Conservation (phyloP, 2,329 filamentous ascomycete species). For the Cadophora luteo-olivacea region DNA sequence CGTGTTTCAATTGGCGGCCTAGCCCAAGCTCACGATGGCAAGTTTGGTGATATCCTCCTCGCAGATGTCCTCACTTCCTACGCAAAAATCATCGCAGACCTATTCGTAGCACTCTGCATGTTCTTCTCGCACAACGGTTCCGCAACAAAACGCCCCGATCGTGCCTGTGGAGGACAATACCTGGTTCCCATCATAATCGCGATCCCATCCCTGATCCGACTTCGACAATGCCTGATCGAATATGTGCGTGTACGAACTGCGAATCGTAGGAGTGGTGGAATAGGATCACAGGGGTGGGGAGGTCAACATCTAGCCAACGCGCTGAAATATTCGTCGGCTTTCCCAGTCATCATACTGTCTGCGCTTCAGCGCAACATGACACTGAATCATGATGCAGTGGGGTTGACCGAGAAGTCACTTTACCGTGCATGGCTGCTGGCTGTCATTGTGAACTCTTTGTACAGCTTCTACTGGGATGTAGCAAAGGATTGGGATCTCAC, state of each 20-base stretch:
- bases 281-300: conserved; percentile 69
- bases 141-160: conserved; percentile 81
- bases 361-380: conserved; percentile 72
- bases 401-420: conserved; percentile 50
- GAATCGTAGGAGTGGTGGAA: conserved; percentile 53
- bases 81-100: conserved; percentile 86
- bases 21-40: conserved; percentile 84
- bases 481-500: conserved; percentile 96
- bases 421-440: conserved; percentile 72
- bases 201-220: conserved; percentile 81
- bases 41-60: conserved; percentile 92
- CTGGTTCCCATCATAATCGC: conserved; percentile 86
- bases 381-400: conserved; percentile 46
- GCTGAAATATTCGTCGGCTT: conserved; percentile 90
- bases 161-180: conserved; percentile 78
- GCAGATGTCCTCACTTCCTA: conserved; percentile 96
- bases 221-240: conserved; percentile 92
- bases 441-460: conserved; percentile 83
- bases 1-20: conserved; percentile 86
- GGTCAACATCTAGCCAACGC: conserved; percentile 93
- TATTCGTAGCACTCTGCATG: conserved; percentile 92
- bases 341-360: conserved; percentile 86
- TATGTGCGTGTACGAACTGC: conserved; percentile 73
- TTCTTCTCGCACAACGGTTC: conserved; percentile 75
- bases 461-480: conserved; percentile 99